These are phyloP conservation scores for Nitzschia palea DNA, from an alignment of 108 stramenopile genomes.

Conservation along the genomic window DNA sequence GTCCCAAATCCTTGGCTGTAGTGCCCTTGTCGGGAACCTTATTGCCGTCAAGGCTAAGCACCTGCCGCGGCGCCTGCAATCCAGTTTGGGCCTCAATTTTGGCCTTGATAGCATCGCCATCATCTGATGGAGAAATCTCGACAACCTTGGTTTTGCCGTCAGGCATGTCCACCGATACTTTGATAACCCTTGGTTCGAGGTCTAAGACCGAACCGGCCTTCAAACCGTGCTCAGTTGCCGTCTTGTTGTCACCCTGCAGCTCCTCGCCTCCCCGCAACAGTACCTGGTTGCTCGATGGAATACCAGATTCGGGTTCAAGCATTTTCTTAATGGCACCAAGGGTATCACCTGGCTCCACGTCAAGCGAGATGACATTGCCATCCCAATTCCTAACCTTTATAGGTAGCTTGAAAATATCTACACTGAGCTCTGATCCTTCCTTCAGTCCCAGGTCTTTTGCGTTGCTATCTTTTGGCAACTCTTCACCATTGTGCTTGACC, in stretches of 20 bases:
- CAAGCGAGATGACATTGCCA: neutral
- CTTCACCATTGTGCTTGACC: slow-evolving; percentile 11
- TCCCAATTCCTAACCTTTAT: slow-evolving; percentile 19
- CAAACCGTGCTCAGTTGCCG: slow-evolving; percentile 23
- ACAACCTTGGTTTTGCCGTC: slow-evolving; percentile 13
- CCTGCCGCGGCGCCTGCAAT: slow-evolving; percentile 16
- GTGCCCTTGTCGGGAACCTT: slow-evolving; percentile 11
- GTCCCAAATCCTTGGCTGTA: slow-evolving; percentile 8
- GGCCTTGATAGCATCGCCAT: slow-evolving; percentile 13
- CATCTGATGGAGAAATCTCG: slow-evolving; percentile 16
- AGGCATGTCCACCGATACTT: slow-evolving; percentile 2
- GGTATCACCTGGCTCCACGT: slow-evolving; percentile 12
- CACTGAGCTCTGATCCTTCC: slow-evolving; percentile 8
- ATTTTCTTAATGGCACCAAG: slow-evolving; percentile 13
- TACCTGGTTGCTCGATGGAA: slow-evolving; percentile 13
- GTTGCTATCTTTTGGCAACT: slow-evolving; percentile 8
- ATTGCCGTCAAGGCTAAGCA: slow-evolving; percentile 15
- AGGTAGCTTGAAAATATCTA: slow-evolving; percentile 23
- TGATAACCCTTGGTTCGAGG: slow-evolving; percentile 18
- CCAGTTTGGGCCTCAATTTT: slow-evolving; percentile 23
- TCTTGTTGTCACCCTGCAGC: slow-evolving; percentile 14
- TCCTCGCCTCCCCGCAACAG: slow-evolving; percentile 10
- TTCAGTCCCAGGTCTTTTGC: slow-evolving; percentile 14
- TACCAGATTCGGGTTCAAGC: slow-evolving; percentile 19
- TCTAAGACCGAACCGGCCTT: slow-evolving; percentile 21